Evolutionary conservation across 2,329 filamentous ascomycete species (phyloP).

Genomic region (Aureobasidium lini): DNA sequence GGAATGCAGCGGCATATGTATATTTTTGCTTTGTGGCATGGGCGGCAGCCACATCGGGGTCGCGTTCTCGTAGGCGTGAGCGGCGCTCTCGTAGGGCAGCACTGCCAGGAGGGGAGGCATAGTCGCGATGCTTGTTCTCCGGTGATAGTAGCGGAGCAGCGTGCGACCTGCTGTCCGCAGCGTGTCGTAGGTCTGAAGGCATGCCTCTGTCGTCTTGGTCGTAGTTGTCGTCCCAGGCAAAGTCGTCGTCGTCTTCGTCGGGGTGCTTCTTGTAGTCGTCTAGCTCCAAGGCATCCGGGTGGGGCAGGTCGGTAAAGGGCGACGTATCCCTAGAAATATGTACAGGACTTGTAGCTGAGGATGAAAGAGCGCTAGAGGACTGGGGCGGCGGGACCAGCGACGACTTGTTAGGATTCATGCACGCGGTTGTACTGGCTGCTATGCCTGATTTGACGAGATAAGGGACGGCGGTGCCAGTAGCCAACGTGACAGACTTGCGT

Average conservation of each 20-base stretch:
- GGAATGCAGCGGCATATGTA: conserved; percentile 75
- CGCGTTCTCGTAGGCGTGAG: conserved; percentile 59
- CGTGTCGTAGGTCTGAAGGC: conserved; percentile 43
- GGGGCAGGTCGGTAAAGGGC: conserved; percentile 24
- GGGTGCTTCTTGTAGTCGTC: conserved; percentile 11
- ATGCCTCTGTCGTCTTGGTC: conserved; percentile 32
- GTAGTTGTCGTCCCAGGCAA: conserved; percentile 38
- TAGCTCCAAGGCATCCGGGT: conserved; percentile 14
- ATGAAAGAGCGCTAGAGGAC: background rate
- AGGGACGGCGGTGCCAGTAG: background rate
- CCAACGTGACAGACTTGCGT: conserved; percentile 11
- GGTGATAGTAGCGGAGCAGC: conserved; percentile 46
- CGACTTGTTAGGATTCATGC: background rate
- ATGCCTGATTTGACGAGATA: conserved; percentile 4
- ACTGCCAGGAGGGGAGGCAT: conserved; percentile 29
- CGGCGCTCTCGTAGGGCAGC: conserved; percentile 44
- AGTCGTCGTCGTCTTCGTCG: conserved; percentile 28
- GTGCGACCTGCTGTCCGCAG: conserved; percentile 35
- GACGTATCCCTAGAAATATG: conserved; percentile 25
- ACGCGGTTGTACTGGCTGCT: conserved; percentile 4
- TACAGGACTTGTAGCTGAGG: conserved; percentile 15
- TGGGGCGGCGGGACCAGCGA: conserved; percentile 1
- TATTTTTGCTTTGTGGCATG: conserved; percentile 72
- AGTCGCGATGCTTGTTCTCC: conserved; percentile 30
- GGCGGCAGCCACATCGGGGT: conserved; percentile 57